Evolutionary conservation across 129 eudicot genomes (phyloP).

Genomic region (Saussurea involucrata): DNA sequence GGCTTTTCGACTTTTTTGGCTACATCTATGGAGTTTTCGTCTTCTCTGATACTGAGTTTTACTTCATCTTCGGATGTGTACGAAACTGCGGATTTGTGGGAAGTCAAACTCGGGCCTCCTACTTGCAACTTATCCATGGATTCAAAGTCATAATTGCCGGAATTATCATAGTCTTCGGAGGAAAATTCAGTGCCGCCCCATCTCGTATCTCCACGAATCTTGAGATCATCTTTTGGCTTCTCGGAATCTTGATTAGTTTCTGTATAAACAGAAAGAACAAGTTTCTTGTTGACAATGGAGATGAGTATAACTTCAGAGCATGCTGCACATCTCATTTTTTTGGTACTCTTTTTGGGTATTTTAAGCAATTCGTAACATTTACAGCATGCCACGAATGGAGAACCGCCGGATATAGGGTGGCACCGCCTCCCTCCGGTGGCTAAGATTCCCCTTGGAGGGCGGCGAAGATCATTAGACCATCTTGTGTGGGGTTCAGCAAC

Average conservation of each 20-base stretch:
- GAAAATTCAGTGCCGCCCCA: conserved; percentile 56
- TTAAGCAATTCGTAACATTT: conserved; percentile 75
- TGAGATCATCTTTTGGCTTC: conserved; percentile 27
- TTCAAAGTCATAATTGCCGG: conserved; percentile 65
- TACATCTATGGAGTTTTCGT: conserved; percentile 31
- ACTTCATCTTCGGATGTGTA: conserved; percentile 61
- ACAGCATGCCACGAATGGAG: conserved; percentile 76
- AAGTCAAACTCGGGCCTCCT: conserved; percentile 37
- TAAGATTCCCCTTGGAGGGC: conserved; percentile 50
- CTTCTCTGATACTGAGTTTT: conserved; percentile 23
- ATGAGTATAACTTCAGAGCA: conserved; percentile 58
- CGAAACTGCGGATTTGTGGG: conserved; percentile 42
- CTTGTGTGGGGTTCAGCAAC: conserved; percentile 33
- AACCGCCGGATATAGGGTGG: conserved; percentile 76
- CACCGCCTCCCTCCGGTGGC: conserved; percentile 49
- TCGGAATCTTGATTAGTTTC: conserved; percentile 18
- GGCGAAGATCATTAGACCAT: conserved; percentile 56
- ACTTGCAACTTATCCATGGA: conserved; percentile 56
- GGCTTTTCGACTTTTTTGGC: conserved; percentile 21
- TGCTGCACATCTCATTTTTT: conserved; percentile 73
- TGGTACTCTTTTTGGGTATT: conserved; percentile 54
- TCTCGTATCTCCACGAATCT: conserved; percentile 24
- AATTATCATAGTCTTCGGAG: conserved; percentile 68
- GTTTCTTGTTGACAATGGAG: conserved; percentile 45
- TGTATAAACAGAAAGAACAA: conserved; percentile 41